Conservation (phyloP, 78 protist species). For the Isochrysis galbana region DNA sequence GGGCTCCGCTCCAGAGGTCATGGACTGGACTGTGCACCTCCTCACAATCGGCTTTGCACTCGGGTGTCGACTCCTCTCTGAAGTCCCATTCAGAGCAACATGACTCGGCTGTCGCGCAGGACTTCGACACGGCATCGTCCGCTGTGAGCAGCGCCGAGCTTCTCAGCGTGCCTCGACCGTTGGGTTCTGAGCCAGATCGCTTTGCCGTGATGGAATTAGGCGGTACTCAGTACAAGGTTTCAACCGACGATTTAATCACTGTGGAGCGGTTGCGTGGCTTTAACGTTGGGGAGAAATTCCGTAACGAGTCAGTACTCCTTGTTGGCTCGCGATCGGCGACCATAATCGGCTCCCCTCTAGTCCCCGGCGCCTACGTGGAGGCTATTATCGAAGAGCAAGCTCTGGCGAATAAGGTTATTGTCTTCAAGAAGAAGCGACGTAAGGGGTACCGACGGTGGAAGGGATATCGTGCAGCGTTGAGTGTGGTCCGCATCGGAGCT, state of each 20-base stretch:
- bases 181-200: too few relatives aligned
- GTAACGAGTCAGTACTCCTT: neutral
- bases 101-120: too few relatives aligned
- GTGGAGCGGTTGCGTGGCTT: neutral
- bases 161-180: too few relatives aligned
- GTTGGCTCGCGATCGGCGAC: neutral
- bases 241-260: neutral
- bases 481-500: neutral
- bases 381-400: neutral
- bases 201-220: neutral
- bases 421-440: slow-evolving; percentile 14
- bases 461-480: neutral
- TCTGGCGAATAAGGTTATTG: neutral
- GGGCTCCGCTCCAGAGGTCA: too few relatives aligned
- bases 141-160: too few relatives aligned
- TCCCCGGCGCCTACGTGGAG: neutral
- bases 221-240: slow-evolving; percentile 19
- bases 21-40: too few relatives aligned
- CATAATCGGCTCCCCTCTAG: neutral
- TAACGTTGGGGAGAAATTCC: neutral
- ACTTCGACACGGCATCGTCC: too few relatives aligned
- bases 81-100: too few relatives aligned
- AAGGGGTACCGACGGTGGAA: neutral
- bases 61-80: too few relatives aligned
- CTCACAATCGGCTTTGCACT: too few relatives aligned